Percentiles rank a stretch among this genome's conserved stretches.
Evolutionary conservation across 2,329 filamentous ascomycete species (phyloP).

Genomic region (Chaetoscypha palmicola): DNA sequence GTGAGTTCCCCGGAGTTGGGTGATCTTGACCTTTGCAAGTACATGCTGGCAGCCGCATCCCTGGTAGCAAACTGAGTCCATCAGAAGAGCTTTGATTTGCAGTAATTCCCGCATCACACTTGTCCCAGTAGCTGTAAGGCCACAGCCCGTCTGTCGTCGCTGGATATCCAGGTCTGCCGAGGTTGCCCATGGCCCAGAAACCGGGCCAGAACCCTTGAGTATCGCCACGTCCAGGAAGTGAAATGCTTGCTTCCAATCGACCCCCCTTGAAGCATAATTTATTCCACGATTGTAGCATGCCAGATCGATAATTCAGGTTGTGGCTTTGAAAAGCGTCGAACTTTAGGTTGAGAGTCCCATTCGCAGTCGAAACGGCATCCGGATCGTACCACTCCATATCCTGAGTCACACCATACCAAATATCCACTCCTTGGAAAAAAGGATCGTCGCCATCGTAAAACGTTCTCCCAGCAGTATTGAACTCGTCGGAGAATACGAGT

Average conservation of each 20-base stretch:
- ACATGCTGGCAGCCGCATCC: constrained; percentile 63
- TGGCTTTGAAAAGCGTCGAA: constrained; percentile 62
- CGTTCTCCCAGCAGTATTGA: constrained; percentile 58
- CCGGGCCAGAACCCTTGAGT: constrained; percentile 67
- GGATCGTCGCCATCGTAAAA: constrained; percentile 67
- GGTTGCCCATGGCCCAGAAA: constrained; percentile 70
- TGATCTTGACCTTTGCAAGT: constrained; percentile 59
- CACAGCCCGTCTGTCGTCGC: constrained; percentile 66
- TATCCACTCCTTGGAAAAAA: constrained; percentile 59
- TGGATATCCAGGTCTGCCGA: constrained; percentile 61
- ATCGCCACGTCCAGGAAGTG: constrained; percentile 59
- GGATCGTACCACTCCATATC: constrained; percentile 69
- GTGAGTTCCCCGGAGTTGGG: constrained; percentile 56
- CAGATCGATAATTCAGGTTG: constrained; percentile 58
- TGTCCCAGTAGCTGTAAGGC: constrained; percentile 65
- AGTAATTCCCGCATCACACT: constrained; percentile 64
- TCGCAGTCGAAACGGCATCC: constrained; percentile 54
- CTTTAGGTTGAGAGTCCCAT: constrained; percentile 55
- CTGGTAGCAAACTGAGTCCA: constrained; percentile 59
- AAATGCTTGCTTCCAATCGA: constrained; percentile 62
- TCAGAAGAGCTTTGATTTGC: constrained; percentile 63
- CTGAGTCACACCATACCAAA: constrained; percentile 66
- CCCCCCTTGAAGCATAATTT: constrained; percentile 67
- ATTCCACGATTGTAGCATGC: constrained; percentile 72
- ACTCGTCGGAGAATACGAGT: constrained; percentile 66